Base-by-base conservation (phyloP, 75 land plant genomes). In the Ceratopteris richardii region DNA sequence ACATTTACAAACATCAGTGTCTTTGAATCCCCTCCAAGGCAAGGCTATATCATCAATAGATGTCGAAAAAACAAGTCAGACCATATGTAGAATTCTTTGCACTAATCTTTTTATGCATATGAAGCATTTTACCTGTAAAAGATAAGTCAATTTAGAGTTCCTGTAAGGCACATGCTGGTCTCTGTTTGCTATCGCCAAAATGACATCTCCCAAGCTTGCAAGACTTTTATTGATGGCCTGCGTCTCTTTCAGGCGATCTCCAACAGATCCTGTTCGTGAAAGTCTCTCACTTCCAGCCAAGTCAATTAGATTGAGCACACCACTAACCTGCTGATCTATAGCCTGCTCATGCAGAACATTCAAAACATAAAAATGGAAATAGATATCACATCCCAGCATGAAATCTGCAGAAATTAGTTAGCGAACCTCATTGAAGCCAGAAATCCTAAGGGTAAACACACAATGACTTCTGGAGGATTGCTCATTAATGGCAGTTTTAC, bases 191-290 rank as follows among this genome's bases (percentile, higher is more conserved):
- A 70, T 70, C 23, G 72, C 72, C 37, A 54, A 27, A 43, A 70
- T 70, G 24, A 70, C 72, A 65, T 70, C 70, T 13, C 72, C 72
- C 22, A 70, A 52, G 60, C 72, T 66, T 52, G 72, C 30, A 60
- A 70, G 66, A 60, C 72, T 70, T 46, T 70, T 70, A 29, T 70
- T 70, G 31, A 70, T 70, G 37, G 72, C 72, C 69, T 70, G 71
- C 6, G 71, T 68, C 53, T 68, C 71, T 44, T 68, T 68, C 2
- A 68, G 58, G 17, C 71, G 57, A 1, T 68, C 71, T 12, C 71
- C 71, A 28, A 69, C 65, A 24, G 71, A 28, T 22, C 71, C 71
- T 36, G 69, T 68, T 13, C 68, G 68, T 6, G 71, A 68, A 23
- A 68, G 71, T 12, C 71, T 47, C 56, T 68, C 71, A 51, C 71